Conservation (phyloP, 345 rosid species). For the Dipteronia dyeriana region DNA sequence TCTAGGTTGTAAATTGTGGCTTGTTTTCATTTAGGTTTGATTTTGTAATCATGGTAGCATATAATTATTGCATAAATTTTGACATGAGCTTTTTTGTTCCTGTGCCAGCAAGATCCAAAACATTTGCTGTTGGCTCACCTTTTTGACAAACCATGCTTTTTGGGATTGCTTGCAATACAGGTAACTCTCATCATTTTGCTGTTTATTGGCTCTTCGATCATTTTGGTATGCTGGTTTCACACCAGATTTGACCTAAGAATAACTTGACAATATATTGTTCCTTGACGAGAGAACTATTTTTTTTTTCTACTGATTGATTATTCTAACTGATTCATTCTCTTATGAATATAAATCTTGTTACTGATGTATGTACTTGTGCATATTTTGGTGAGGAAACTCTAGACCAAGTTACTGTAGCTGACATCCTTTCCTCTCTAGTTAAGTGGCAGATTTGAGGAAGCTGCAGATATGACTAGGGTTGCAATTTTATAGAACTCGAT, state of each 20-base stretch:
- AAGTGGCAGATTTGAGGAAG: not conserved
- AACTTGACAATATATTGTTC: not conserved
- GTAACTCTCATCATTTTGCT: conserved; percentile 28
- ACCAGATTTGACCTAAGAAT: not conserved
- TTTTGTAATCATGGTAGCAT: not conserved
- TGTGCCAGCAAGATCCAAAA: conserved; percentile 72
- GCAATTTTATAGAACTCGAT: not conserved
- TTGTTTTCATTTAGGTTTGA: not conserved
- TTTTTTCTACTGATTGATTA: not conserved
- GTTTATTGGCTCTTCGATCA: not conserved
- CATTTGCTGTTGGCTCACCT: conserved; percentile 87
- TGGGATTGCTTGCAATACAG: conserved; percentile 88
- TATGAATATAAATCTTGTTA: not conserved
- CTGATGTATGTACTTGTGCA: not conserved
- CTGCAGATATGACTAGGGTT: not conserved
- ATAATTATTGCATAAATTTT: conserved; percentile 13
- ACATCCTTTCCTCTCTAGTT: not conserved
- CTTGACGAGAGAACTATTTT: not conserved
- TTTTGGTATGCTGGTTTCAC: not conserved
- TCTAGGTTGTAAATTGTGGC: not conserved
- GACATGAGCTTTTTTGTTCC: conserved; percentile 15
- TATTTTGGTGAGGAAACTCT: not conserved
- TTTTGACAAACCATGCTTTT: conserved; percentile 97
- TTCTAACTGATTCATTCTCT: not conserved
- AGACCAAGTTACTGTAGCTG: not conserved